Percentiles rank a stretch among this genome's conserved stretches.
Conservation (phyloP, 305 asterid species). For the Solanum hybrid region DNA sequence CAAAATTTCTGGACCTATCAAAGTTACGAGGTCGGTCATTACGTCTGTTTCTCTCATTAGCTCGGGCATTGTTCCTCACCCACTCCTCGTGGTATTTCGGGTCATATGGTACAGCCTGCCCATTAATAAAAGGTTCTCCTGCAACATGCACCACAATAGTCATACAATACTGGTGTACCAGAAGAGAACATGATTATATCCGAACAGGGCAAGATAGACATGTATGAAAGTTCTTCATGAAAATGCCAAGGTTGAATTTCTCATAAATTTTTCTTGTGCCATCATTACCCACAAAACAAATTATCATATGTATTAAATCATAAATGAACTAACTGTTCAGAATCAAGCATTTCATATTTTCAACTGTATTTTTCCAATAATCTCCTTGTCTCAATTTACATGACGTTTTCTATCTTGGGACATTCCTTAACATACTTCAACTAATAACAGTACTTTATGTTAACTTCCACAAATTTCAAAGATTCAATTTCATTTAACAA, state of each 20-base stretch:
- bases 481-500: background rate
- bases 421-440: background rate
- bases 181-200: background rate
- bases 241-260: background rate
- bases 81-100: constrained; percentile 92
- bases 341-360: background rate
- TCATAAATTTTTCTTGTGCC: background rate
- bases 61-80: constrained; percentile 87
- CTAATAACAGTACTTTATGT: background rate
- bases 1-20: constrained; percentile 77
- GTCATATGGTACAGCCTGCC: constrained; percentile 91
- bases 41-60: constrained; percentile 85
- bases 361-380: background rate
- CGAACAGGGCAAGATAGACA: background rate
- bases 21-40: constrained; percentile 85
- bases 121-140: constrained; percentile 93
- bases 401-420: background rate
- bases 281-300: background rate
- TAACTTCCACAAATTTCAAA: background rate
- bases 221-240: background rate
- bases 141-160: constrained; percentile 9
- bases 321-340: background rate
- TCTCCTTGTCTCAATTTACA: background rate
- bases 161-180: background rate
- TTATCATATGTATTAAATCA: background rate